phyloP scores from a whole-genome alignment of 2,329 filamentous ascomycete species.

The Myriosclerotinia duriaeana region DNA sequence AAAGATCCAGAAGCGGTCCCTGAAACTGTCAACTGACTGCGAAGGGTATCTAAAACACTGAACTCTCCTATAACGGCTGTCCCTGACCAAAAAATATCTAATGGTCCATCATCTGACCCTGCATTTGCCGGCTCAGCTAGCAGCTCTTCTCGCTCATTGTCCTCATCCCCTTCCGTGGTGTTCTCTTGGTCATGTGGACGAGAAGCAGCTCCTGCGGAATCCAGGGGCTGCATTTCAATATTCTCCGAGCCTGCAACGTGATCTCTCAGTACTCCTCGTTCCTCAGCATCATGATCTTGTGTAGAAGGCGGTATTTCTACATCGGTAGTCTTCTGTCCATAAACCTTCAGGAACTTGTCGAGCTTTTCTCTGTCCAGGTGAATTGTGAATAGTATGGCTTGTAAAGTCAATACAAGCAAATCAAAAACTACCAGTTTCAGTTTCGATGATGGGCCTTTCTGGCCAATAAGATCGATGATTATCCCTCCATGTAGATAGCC shows the following conservation, averaged over 20 bases:
- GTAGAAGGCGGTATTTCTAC: slow-evolving; percentile 17
- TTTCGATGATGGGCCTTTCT: slow-evolving; percentile 59
- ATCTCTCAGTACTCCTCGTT: slow-evolving; percentile 38
- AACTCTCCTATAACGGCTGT: slow-evolving; percentile 39
- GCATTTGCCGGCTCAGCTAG: slow-evolving; percentile 29
- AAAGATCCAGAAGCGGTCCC: slow-evolving; percentile 35
- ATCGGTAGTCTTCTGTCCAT: slow-evolving; percentile 19
- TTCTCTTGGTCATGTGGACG: background rate
- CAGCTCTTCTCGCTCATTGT: slow-evolving; percentile 29
- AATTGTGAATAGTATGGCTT: slow-evolving; percentile 64
- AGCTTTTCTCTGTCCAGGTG: slow-evolving; percentile 60
- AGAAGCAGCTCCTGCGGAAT: slow-evolving; percentile 17
- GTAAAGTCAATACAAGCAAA: slow-evolving; percentile 54
- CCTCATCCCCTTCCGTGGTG: slow-evolving; percentile 2
- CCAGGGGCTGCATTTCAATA: slow-evolving; percentile 37
- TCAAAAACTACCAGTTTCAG: slow-evolving; percentile 58
- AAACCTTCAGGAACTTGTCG: slow-evolving; percentile 38
- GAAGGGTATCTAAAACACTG: slow-evolving; percentile 39
- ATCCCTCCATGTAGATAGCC: slow-evolving; percentile 68
- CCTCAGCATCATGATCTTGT: slow-evolving; percentile 40
- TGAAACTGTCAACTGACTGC: slow-evolving; percentile 38
- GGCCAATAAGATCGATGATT: slow-evolving; percentile 67
- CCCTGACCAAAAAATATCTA: slow-evolving; percentile 41
- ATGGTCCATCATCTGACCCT: slow-evolving; percentile 32
- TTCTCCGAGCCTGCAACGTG: slow-evolving; percentile 30